A percentile compares a stretch with the other conserved stretches of the same genome.
These are phyloP conservation scores for Trypanosoma rangeli DNA, from an alignment of 208 protist species.

Conservation along the genomic window DNA sequence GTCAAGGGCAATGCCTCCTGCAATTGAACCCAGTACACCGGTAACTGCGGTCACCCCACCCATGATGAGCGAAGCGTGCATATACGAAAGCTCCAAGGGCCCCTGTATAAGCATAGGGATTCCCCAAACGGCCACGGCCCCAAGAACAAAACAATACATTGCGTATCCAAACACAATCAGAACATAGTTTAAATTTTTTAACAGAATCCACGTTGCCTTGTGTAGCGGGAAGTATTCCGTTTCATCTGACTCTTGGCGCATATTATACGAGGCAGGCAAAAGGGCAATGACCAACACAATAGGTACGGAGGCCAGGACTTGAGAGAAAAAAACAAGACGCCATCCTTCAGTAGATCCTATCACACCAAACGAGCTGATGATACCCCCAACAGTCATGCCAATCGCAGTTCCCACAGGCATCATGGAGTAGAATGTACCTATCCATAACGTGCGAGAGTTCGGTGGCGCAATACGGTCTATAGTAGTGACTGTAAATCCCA, in stretches of 20 bases:
- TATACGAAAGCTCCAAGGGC: constrained; percentile 44
- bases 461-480: constrained; percentile 81
- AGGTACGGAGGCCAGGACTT: constrained; percentile 52
- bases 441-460: constrained; percentile 61
- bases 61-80: constrained; percentile 48
- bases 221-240: constrained; percentile 29
- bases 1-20: constrained; percentile 68
- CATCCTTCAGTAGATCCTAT: constrained; percentile 38
- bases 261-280: constrained; percentile 45
- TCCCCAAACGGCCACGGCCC: constrained; percentile 77
- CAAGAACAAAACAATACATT: constrained; percentile 86
- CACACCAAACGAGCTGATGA: constrained; percentile 33
- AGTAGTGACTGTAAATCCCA: constrained; percentile 77
- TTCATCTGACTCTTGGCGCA: constrained; percentile 12
- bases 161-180: constrained; percentile 73
- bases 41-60: constrained; percentile 58
- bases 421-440: constrained; percentile 85
- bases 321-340: constrained; percentile 48
- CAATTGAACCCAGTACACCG: constrained; percentile 67
- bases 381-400: constrained; percentile 69
- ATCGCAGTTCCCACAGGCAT: constrained; percentile 80
- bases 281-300: constrained; percentile 37
- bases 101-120: constrained; percentile 76
- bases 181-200: constrained; percentile 62
- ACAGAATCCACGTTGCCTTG: constrained; percentile 35